phyloP scores from a whole-genome alignment of 495 filamentous ascomycete species.

The Xylaria bambusicola region DNA sequence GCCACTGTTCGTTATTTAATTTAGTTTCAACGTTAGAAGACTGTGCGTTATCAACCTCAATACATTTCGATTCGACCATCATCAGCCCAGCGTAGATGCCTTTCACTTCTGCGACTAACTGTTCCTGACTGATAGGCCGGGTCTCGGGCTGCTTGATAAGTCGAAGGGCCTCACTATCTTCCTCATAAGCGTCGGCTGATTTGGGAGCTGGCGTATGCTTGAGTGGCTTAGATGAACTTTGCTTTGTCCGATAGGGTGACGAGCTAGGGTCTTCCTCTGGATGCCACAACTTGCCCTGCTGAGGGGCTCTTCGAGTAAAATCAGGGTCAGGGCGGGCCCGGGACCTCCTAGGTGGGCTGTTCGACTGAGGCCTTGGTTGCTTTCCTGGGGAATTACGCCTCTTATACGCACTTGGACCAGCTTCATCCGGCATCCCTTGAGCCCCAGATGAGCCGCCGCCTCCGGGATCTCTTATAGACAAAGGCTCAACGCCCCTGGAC shows the following conservation, averaged over 20 bases:
- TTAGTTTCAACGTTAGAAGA: slow-evolving; percentile 41
- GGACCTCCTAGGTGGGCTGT: slow-evolving; percentile 27
- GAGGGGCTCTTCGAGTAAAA: slow-evolving; percentile 29
- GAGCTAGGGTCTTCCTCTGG: slow-evolving; percentile 30
- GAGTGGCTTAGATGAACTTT: neutral
- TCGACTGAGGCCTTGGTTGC: slow-evolving; percentile 18
- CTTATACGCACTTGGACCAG: slow-evolving; percentile 20
- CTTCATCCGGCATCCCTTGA: neutral
- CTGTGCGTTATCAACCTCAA: slow-evolving; percentile 65
- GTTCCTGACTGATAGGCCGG: slow-evolving; percentile 63
- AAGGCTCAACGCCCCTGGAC: neutral
- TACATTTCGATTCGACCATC: slow-evolving; percentile 74
- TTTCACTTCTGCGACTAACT: slow-evolving; percentile 64
- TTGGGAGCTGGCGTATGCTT: neutral
- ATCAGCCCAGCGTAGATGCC: slow-evolving; percentile 71
- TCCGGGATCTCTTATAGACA: neutral
- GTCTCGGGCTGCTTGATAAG: slow-evolving; percentile 46
- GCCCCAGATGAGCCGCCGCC: neutral
- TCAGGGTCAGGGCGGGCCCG: slow-evolving; percentile 33
- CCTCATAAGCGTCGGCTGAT: slow-evolving; percentile 20
- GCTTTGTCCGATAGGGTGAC: slow-evolving; percentile 22
- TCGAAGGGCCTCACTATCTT: slow-evolving; percentile 21
- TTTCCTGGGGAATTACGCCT: slow-evolving; percentile 26
- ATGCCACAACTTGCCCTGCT: slow-evolving; percentile 39
- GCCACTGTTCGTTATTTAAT: slow-evolving; percentile 64